Conservation (phyloP, 2,329 filamentous ascomycete genomes). For the Grosmannia penicillata region DNA sequence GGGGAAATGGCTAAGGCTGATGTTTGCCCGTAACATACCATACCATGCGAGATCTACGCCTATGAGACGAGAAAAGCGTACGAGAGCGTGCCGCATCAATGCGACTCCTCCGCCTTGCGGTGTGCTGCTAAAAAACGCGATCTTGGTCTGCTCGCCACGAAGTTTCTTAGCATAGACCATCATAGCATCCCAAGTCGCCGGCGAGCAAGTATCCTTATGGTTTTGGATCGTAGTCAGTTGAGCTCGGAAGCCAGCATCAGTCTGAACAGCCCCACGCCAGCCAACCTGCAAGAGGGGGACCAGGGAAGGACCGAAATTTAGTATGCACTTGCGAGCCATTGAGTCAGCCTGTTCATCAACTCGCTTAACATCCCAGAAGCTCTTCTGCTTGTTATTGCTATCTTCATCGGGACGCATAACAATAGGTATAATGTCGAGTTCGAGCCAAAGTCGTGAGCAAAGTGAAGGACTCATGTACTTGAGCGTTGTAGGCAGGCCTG, state of each 20-base stretch:
- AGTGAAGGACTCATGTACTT: slow-evolving; percentile 47
- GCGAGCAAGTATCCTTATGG: slow-evolving; percentile 45
- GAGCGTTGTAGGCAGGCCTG: slow-evolving; percentile 49
- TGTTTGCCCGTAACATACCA: slow-evolving; percentile 23
- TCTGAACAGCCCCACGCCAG: slow-evolving; percentile 53
- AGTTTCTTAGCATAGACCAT: slow-evolving; percentile 48
- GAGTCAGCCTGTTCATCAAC: slow-evolving; percentile 73
- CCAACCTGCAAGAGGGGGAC: slow-evolving; percentile 55
- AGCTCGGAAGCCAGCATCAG: slow-evolving; percentile 51
- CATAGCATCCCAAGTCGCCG: slow-evolving; percentile 50
- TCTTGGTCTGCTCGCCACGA: slow-evolving; percentile 46
- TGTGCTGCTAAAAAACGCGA: slow-evolving; percentile 69
- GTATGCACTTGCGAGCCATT: slow-evolving; percentile 64
- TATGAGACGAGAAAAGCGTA: slow-evolving; percentile 52
- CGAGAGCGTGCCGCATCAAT: slow-evolving; percentile 65
- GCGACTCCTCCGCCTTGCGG: slow-evolving; percentile 74
- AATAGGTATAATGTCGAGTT: slow-evolving; percentile 62
- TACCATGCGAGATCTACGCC: slow-evolving; percentile 63
- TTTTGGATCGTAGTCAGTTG: slow-evolving; percentile 39
- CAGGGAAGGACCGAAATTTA: slow-evolving; percentile 60
- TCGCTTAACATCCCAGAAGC: slow-evolving; percentile 37
- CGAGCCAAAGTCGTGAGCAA: slow-evolving; percentile 58
- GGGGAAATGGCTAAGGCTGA: not conserved
- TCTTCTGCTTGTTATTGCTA: slow-evolving; percentile 23
- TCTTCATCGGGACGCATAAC: slow-evolving; percentile 38